These are phyloP conservation scores for Fusarium austroafricanum DNA, from an alignment of 2,329 filamentous ascomycete genomes.

Conservation along the genomic window DNA sequence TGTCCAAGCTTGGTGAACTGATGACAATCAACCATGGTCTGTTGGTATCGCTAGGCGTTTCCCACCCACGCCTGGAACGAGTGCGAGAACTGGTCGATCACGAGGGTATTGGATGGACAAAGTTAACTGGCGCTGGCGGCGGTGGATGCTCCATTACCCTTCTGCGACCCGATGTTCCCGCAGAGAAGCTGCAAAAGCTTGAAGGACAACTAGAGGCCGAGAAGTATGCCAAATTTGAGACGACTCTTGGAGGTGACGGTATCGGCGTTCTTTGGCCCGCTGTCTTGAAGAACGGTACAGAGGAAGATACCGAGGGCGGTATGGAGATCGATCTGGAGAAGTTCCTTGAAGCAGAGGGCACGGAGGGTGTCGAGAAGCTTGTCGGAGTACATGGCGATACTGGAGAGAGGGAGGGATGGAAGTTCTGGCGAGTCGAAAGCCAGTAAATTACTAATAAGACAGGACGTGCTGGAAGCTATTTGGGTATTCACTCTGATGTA, in stretches of 20 bases:
- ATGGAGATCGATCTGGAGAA: conserved; percentile 92
- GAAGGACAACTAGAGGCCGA: conserved; percentile 74
- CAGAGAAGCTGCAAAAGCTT: conserved; percentile 69
- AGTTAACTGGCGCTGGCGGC: conserved; percentile 94
- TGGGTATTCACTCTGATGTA: conserved; percentile 32
- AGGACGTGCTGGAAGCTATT: conserved; percentile 4
- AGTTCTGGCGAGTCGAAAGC: conserved; percentile 80
- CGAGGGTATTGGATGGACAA: conserved; percentile 93
- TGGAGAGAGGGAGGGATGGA: conserved; percentile 83
- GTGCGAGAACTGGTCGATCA: conserved; percentile 92
- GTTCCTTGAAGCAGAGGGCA: conserved; percentile 84
- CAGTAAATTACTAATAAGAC: conserved; percentile 37
- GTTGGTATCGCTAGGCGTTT: conserved; percentile 90
- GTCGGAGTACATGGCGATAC: conserved; percentile 80
- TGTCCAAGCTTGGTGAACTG: conserved; percentile 84
- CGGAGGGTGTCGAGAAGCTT: conserved; percentile 85
- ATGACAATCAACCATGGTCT: conserved; percentile 96
- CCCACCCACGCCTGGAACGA: conserved; percentile 91
- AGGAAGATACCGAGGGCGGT: conserved; percentile 80
- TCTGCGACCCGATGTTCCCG: conserved; percentile 73
- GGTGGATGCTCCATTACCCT: conserved; percentile 96
- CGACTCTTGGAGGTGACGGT: conserved; percentile 90
- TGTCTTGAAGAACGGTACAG: conserved; percentile 85
- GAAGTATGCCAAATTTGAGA: conserved; percentile 87
- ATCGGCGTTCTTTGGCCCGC: conserved; percentile 96